These are phyloP conservation scores for Vachellia collinsii DNA, from an alignment of 306 rosid species.

Conservation along the genomic window DNA sequence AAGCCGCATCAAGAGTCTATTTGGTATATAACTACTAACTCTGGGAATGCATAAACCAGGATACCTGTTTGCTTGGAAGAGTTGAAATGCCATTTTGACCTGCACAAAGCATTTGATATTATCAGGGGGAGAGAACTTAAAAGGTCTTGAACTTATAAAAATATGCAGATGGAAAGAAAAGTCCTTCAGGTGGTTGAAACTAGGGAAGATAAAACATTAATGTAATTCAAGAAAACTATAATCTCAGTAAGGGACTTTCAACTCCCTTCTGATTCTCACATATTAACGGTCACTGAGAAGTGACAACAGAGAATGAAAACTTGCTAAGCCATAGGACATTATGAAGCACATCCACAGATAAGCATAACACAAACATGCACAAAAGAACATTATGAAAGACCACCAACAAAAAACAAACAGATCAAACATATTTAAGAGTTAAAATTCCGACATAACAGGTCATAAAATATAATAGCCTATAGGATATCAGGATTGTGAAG, in stretches of 20 bases:
- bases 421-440: background rate
- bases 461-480: background rate
- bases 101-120: conserved; percentile 50
- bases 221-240: background rate
- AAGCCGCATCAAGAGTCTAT: conserved; percentile 2
- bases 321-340: background rate
- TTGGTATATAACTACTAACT: conserved; percentile 22
- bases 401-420: background rate
- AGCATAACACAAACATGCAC: background rate
- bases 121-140: background rate
- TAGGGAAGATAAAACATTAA: background rate
- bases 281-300: background rate
- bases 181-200: background rate
- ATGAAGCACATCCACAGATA: background rate
- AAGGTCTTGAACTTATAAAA: background rate
- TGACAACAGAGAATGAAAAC: background rate
- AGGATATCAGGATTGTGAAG: background rate
- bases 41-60: conserved; percentile 14
- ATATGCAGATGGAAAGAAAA: conserved; percentile 7
- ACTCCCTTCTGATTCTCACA: background rate
- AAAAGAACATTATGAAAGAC: background rate
- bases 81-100: conserved; percentile 53
- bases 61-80: conserved; percentile 56
- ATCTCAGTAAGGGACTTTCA: conserved; percentile 5
- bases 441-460: too few relatives aligned